Base-by-base conservation (phyloP, 1,284 basidiomycete genomes). In the Neolentinus lepideus region DNA sequence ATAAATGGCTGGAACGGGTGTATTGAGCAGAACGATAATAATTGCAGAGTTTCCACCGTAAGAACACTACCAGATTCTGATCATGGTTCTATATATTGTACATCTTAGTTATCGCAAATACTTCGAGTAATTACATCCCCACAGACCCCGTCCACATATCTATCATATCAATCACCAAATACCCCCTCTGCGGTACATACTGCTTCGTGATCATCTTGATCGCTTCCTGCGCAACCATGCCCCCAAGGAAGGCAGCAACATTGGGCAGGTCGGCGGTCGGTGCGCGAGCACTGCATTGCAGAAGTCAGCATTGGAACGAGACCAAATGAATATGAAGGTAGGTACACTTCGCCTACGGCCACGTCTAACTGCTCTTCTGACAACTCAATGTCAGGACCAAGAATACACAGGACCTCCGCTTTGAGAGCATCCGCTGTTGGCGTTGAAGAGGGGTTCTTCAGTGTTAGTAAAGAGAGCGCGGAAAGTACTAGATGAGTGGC, bases 131-230 rank as follows among this genome's bases (percentile, higher is more conserved):
- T n/a, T 35, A 35, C 16, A 35, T 9, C 33, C 53, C 50, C 38
- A 85, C 66, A 25, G 81, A 71, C 16, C 85, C 86, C 9, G 90
- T 91, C 82, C 81, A 87, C 29, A 82, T 84, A 58, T 88, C 85
- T 52, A 98, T 83, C 58, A 98, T 79, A 73, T 99, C 94, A 54
- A 96, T 78, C 25, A 94, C 77, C 61, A 90, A 92, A 59, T 88
- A 89, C 21, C 94, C 92, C 63, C 90, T 85, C 56, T 97, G 80
- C 1, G 96, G 96, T 21, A 94, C 79, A 69, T 99, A 99, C 72
- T 99, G 97, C 66, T 86, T 87, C 58, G 96, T 98, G 63, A 98
- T 88, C 70, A 98, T 80, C 79, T 99, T 99, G 80, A 99, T 98
- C 6, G 87, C 85, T 71, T 99, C 97, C 64, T 99, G 97, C n/a